Evolutionary conservation across 2,329 filamentous ascomycete genomes (phyloP).

Genomic region (Stromatinia cepivora): DNA sequence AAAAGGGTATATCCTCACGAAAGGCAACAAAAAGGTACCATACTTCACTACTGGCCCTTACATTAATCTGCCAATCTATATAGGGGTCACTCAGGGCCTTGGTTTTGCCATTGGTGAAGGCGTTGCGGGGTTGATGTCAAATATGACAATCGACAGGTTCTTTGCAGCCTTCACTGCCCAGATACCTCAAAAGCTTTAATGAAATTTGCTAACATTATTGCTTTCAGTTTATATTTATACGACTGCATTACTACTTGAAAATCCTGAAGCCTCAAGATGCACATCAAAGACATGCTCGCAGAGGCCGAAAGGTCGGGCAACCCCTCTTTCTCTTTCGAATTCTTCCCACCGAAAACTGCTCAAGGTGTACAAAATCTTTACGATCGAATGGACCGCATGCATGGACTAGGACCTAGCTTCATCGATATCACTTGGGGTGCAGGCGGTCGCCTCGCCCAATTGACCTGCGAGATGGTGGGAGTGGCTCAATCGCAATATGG

Average conservation of each 20-base stretch:
- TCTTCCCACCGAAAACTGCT: constrained; percentile 96
- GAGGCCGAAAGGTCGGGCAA: constrained; percentile 76
- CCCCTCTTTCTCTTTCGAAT: constrained; percentile 97
- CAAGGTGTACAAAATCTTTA: constrained; percentile 99
- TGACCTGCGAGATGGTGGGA: constrained; percentile 97
- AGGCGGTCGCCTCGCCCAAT: constrained; percentile 82
- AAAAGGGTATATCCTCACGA: constrained; percentile 9
- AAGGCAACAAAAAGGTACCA: constrained; percentile 16
- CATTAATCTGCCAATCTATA: background rate
- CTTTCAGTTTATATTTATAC: constrained; percentile 19
- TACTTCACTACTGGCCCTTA: background rate
- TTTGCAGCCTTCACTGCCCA: background rate
- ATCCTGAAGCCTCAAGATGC: constrained; percentile 63
- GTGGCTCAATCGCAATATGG: constrained; percentile 94
- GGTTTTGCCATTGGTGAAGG: background rate
- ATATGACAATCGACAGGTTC: background rate
- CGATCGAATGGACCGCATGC: constrained; percentile 99
- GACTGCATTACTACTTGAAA: constrained; percentile 7
- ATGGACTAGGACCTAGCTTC: constrained; percentile 88
- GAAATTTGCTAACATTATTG: constrained; percentile 21
- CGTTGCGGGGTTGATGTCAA: constrained; percentile 9
- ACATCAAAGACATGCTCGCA: constrained; percentile 88
- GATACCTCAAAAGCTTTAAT: background rate
- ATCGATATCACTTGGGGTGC: constrained; percentile 99
- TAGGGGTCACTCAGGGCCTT: background rate